Percentiles rank a stretch among this genome's conserved stretches.
These are phyloP conservation scores for Diaporthe sp. DNA, from an alignment of 2,329 filamentous ascomycete species.

Conservation along the genomic window DNA sequence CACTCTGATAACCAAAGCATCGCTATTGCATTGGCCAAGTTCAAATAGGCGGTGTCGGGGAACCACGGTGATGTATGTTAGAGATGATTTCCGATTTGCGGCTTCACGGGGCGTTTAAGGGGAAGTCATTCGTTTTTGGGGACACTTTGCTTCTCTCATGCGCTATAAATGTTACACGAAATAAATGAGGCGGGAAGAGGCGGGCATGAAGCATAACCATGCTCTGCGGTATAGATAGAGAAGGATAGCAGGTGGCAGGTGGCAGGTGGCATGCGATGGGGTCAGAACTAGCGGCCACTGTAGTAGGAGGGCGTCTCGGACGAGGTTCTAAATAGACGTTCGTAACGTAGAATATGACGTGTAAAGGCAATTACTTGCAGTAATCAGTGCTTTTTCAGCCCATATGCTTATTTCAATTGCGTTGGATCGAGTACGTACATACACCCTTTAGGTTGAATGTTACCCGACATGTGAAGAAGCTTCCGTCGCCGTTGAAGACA, in stretches of 20 bases:
- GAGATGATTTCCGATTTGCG: conserved; percentile 10
- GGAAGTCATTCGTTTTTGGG: neutral
- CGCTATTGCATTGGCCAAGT: conserved; percentile 89
- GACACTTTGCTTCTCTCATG: neutral
- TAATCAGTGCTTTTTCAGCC: neutral
- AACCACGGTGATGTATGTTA: neutral
- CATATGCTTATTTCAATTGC: neutral
- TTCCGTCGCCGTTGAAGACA: no score
- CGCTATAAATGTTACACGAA: conserved; percentile 29
- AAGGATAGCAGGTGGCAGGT: neutral
- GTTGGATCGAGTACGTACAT: no score
- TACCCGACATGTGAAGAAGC: no score
- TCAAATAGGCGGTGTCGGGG: conserved; percentile 62
- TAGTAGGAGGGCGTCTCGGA: neutral
- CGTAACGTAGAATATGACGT: conserved; percentile 25
- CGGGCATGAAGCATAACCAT: neutral
- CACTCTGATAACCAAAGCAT: conserved; percentile 96
- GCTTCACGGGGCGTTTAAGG: conserved; percentile 23
- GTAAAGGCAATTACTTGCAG: neutral
- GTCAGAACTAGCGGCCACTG: neutral
- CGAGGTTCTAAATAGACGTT: conserved; percentile 17
- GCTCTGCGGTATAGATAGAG: conserved; percentile 2
- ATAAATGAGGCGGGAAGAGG: neutral
- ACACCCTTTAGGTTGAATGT: no score
- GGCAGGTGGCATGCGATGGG: neutral